These are phyloP conservation scores for Hansenula lynferdii DNA, from an alignment of 1,139 yeast genomes.

Conservation along the genomic window DNA sequence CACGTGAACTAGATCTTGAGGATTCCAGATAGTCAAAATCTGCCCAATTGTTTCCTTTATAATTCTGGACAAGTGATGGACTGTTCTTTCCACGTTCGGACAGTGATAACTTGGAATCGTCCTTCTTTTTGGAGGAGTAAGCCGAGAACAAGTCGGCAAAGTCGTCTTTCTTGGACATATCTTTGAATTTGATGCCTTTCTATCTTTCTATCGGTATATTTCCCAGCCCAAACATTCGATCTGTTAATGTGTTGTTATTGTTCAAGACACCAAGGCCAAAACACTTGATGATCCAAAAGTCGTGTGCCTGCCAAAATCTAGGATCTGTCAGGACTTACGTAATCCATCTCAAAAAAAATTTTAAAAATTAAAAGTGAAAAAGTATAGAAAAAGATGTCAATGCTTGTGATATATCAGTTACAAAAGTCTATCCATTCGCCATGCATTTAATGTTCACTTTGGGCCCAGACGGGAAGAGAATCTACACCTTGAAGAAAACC, in stretches of 20 bases:
- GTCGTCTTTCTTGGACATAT: slow-evolving; percentile 30
- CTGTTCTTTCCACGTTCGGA: slow-evolving; percentile 24
- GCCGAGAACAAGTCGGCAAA: slow-evolving; percentile 39
- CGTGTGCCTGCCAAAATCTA: background rate
- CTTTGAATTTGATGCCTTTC: too few relatives aligned
- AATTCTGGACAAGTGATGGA: slow-evolving; percentile 1
- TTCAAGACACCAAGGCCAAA: too few relatives aligned
- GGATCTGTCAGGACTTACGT: slow-evolving; percentile 12
- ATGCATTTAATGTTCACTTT: slow-evolving; percentile 99
- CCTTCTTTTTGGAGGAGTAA: slow-evolving; percentile 23
- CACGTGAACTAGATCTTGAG: slow-evolving; percentile 2
- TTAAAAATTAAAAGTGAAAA: background rate
- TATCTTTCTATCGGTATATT: too few relatives aligned
- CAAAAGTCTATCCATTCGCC: too few relatives aligned
- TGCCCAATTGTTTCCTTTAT: slow-evolving; percentile 13
- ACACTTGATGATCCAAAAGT: too few relatives aligned
- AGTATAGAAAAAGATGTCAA: background rate
- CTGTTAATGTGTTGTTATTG: too few relatives aligned
- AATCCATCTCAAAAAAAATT: background rate
- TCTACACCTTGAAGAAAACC: slow-evolving; percentile 83
- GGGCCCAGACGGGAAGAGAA: slow-evolving; percentile 91
- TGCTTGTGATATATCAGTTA: too few relatives aligned
- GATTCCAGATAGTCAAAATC: slow-evolving; percentile 19
- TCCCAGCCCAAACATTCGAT: too few relatives aligned
- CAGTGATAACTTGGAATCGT: slow-evolving; percentile 24